Percentiles rank a stretch among this genome's conserved stretches.
These are phyloP conservation scores for Pyricularia sp. DNA, from an alignment of 2,329 filamentous ascomycete genomes.

Conservation along the genomic window DNA sequence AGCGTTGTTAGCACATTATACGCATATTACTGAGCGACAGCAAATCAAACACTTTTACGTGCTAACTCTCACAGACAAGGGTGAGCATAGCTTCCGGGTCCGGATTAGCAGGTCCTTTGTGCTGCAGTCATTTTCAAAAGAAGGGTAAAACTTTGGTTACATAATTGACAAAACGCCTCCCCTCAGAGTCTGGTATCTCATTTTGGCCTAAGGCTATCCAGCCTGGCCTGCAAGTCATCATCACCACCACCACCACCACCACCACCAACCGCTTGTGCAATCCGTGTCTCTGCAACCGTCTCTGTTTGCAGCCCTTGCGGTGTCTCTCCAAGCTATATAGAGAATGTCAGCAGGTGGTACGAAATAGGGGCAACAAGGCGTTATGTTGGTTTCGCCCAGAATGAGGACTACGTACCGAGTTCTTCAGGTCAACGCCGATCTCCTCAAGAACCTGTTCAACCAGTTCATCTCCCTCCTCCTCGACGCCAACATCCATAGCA, in stretches of 20 bases:
- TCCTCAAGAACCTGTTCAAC: slow-evolving; percentile 95
- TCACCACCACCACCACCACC: slow-evolving; percentile 57
- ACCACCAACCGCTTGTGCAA: slow-evolving; percentile 73
- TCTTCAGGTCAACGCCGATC: slow-evolving; percentile 86
- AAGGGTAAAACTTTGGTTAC: not conserved
- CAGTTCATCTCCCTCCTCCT: slow-evolving; percentile 93
- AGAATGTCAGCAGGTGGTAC: slow-evolving; percentile 13
- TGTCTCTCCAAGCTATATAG: slow-evolving; percentile 70
- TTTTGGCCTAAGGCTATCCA: slow-evolving; percentile 61
- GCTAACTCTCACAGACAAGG: not conserved
- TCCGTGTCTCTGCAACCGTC: slow-evolving; percentile 57
- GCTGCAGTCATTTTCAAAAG: not conserved
- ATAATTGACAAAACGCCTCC: slow-evolving; percentile 23
- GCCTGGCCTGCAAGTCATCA: slow-evolving; percentile 83
- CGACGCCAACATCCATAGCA: slow-evolving; percentile 76
- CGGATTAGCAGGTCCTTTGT: not conserved
- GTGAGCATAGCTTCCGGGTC: not conserved
- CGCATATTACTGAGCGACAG: not conserved
- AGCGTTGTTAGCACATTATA: not conserved
- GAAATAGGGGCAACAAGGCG: not conserved
- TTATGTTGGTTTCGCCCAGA: not conserved
- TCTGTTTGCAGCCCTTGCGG: slow-evolving; percentile 70
- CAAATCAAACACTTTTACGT: not conserved
- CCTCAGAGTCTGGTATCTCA: not conserved
- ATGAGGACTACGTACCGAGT: slow-evolving; percentile 53